These are phyloP conservation scores for Vigna radiata DNA, from an alignment of 306 rosid species.

Conservation along the genomic window DNA sequence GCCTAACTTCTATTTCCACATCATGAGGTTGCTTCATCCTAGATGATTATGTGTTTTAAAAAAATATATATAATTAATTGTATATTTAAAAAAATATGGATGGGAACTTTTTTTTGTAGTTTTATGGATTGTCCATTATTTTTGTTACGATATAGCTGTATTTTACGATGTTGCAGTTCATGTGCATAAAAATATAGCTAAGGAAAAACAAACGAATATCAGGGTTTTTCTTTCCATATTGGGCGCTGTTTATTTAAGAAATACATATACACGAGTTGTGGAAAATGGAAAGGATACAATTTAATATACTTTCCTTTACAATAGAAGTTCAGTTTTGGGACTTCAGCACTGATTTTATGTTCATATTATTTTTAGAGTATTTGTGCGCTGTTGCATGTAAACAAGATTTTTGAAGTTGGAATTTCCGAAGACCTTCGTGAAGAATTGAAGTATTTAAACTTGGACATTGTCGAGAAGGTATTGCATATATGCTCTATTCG, in stretches of 20 bases:
- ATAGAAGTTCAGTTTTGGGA: slow-evolving; percentile 19
- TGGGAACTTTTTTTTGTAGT: not conserved
- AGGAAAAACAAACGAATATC: not conserved
- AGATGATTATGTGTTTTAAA: not conserved
- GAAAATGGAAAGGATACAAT: slow-evolving; percentile 8
- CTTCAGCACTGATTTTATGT: not conserved
- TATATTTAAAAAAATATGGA: not conserved
- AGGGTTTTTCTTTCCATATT: slow-evolving; percentile 13
- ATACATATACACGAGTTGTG: not conserved
- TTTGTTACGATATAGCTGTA: not conserved
- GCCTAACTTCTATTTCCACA: slow-evolving; percentile 30
- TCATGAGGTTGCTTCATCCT: slow-evolving; percentile 12
- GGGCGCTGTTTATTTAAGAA: not conserved
- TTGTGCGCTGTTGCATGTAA: slow-evolving; percentile 84
- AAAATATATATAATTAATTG: no score
- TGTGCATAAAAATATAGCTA: not conserved
- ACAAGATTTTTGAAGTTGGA: slow-evolving; percentile 96
- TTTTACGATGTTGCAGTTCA: slow-evolving; percentile 11
- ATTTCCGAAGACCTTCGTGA: slow-evolving; percentile 87
- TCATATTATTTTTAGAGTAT: slow-evolving; percentile 63
- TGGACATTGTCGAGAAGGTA: slow-evolving; percentile 87
- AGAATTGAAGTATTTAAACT: slow-evolving; percentile 65
- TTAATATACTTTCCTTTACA: slow-evolving; percentile 4
- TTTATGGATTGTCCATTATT: slow-evolving; percentile 28
- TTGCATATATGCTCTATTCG: slow-evolving; percentile 43